Evolutionary conservation across 768 basidiomycete species (phyloP).

Genomic region (Ramaria sp.): DNA sequence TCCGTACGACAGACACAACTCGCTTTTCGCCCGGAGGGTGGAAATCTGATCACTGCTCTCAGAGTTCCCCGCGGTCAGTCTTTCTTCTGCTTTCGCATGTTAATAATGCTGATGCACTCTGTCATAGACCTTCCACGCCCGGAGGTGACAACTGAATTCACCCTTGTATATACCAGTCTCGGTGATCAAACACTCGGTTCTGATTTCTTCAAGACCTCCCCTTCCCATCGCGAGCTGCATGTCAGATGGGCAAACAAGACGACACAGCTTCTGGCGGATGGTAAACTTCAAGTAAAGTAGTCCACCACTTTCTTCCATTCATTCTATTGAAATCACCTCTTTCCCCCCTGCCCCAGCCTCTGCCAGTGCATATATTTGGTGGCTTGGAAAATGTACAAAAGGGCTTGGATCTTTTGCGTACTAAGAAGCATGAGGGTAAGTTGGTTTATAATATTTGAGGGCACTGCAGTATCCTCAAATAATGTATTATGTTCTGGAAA

Average conservation of each 20-base stretch:
- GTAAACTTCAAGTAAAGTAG: neutral
- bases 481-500: neutral
- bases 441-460: neutral
- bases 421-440: neutral
- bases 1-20: neutral
- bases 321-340: neutral
- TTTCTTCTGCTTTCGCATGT: neutral
- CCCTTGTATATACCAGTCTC: slow-evolving; percentile 5
- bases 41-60: neutral
- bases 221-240: neutral
- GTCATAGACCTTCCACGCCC: neutral
- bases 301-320: neutral
- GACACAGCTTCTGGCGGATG: neutral
- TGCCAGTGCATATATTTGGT: neutral
- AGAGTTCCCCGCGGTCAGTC: neutral
- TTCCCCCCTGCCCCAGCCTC: neutral
- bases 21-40: neutral
- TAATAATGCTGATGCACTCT: neutral
- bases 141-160: neutral
- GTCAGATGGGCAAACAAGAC: neutral
- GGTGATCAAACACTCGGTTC: neutral
- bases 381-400: slow-evolving; percentile 10
- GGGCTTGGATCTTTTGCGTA: slow-evolving; percentile 9
- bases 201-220: neutral
- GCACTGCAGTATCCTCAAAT: neutral